Evolutionary conservation across 805 yeast genomes (phyloP).

Genomic region (Kazachstania viticola): DNA sequence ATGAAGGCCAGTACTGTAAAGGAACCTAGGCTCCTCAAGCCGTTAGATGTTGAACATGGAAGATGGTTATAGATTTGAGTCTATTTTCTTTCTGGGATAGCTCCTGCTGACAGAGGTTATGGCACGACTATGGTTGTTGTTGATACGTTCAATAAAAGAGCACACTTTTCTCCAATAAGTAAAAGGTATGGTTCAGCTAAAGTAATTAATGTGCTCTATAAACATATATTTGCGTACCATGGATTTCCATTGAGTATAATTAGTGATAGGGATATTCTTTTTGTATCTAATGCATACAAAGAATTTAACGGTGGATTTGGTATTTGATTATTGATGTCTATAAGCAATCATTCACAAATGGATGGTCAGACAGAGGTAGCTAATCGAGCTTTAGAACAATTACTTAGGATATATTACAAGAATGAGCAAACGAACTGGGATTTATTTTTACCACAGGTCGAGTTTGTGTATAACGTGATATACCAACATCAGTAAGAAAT

Average conservation of each 20-base stretch:
- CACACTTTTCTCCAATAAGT: conserved; percentile 6
- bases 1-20: conserved; percentile 1
- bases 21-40: conserved; percentile 4
- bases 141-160: conserved; percentile 9
- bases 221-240: conserved; percentile 7
- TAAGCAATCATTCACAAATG: conserved; percentile 3
- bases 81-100: conserved; percentile 10
- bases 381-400: conserved; percentile 1
- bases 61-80: conserved; percentile 11
- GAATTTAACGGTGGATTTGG: conserved; percentile 1
- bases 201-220: conserved; percentile 6
- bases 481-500: neutral
- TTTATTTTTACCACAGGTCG: conserved; percentile 1
- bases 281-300: neutral
- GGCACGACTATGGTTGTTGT: conserved; percentile 11
- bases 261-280: conserved; percentile 3
- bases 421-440: conserved; percentile 1
- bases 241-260: conserved; percentile 5
- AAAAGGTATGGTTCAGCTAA: conserved; percentile 6
- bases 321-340: conserved; percentile 1
- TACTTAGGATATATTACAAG: neutral
- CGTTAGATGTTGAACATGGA: conserved; percentile 6
- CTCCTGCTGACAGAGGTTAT: conserved; percentile 1
- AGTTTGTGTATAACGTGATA: conserved; percentile 2
- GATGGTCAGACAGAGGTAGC: conserved; percentile 4